Evolutionary conservation across 73 alveolate species (phyloP), one percentile per base, ranked within the genome.

Genomic region (Paramecium octaurelia): DNA sequence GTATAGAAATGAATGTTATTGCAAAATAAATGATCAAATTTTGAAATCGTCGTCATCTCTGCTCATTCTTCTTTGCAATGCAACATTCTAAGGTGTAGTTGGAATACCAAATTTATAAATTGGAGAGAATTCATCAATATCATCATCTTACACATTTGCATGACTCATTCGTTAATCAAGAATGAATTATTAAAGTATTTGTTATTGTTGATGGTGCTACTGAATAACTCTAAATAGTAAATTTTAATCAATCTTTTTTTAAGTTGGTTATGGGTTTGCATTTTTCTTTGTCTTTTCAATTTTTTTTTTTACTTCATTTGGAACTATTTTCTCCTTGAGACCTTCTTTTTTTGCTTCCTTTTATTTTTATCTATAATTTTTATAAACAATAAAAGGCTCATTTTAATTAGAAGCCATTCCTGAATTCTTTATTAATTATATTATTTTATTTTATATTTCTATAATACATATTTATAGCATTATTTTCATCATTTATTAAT

Each of bases 21-120:
- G 69, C 21, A 64, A 64, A 64, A 31, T 64, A 31, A 64, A 24
- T 64, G 54, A 34, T 64, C 84, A 64, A 64, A 64, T 64, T 64
- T 64, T 64, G 48, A 64, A 64, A 64, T 64, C 84, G 48, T 64
- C 84, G 29, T 64, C 84, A 12, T 64, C 84, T 64, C 50, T 64
- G 46, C 84, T 64, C 46, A 64, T 27, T 64, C 84, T 64, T 34
- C 84, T 64, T 64, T 64, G 11, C 27, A 64, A 64, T 64, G 20
- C 84, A 64, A 64, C 84, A 64, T 64, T 27, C 29, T 64, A 64
- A 3, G 84, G 84, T 64, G 84, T 64, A 31, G 84, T 64, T 31
- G 84, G 84, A 23, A 64, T 64, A 14, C 84, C 84, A 24, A 27
- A 64, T 27, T 27, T 27, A 64, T 64, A 64, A 64, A 64, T 34